A percentile compares a stretch with the other conserved stretches of the same genome.
These are phyloP conservation scores for Schizochytrium sp. DNA, from an alignment of 108 stramenopile genomes.

Conservation along the genomic window DNA sequence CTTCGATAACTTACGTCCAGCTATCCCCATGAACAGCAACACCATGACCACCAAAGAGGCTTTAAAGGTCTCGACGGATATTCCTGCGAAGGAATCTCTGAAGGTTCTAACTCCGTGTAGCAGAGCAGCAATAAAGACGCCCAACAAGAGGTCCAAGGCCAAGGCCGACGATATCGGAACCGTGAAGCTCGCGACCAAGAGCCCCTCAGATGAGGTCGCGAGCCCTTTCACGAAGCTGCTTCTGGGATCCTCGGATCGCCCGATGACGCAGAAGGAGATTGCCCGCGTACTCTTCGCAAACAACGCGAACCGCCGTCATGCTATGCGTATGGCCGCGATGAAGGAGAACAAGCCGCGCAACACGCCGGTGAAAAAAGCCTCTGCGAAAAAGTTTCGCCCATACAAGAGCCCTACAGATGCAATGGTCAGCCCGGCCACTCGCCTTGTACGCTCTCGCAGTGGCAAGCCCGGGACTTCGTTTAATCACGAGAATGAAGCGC, in stretches of 20 bases:
- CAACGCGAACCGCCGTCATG: not conserved
- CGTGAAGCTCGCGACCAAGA: not conserved
- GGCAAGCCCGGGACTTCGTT: not conserved
- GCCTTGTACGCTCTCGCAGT: not conserved
- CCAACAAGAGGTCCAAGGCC: not conserved
- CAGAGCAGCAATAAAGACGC: not conserved
- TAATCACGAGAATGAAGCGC: slow-evolving; percentile 8
- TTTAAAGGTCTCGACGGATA: no score
- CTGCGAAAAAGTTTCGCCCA: slow-evolving; percentile 8
- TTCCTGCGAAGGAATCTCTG: no score
- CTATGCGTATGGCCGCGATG: not conserved
- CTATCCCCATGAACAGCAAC: no score
- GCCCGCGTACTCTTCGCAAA: slow-evolving; percentile 29
- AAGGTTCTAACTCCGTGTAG: no score
- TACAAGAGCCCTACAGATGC: slow-evolving; percentile 48
- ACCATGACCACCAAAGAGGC: no score
- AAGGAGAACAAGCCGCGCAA: not conserved
- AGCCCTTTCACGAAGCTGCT: slow-evolving; percentile 51
- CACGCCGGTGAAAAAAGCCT: not conserved
- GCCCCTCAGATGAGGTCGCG: not conserved
- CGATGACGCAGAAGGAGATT: slow-evolving; percentile 23
- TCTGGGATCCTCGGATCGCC: not conserved
- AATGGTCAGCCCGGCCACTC: slow-evolving; percentile 42
- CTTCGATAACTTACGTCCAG: no score
- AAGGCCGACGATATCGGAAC: not conserved